These are phyloP conservation scores for Trichoderma guizhouense DNA, from an alignment of 2,329 filamentous ascomycete genomes.

Conservation along the genomic window DNA sequence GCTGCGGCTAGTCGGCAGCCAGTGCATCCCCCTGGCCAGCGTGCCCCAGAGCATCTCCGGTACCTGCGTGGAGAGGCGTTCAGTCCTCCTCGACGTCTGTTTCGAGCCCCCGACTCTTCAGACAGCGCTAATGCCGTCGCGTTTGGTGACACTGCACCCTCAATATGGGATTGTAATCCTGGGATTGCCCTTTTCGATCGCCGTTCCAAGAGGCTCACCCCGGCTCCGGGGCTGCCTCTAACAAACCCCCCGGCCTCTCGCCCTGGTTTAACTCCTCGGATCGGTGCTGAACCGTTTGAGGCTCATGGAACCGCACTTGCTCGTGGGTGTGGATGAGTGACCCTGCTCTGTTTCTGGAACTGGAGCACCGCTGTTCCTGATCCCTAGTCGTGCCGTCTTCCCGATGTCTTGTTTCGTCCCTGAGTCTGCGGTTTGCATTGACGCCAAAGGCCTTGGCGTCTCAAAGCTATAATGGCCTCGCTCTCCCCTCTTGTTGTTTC, in stretches of 20 bases:
- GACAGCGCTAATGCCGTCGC: conserved; percentile 14
- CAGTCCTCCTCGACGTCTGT: conserved; percentile 1
- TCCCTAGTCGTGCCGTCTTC: conserved; percentile 27
- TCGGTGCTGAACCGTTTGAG: conserved; percentile 11
- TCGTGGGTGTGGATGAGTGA: conserved; percentile 3
- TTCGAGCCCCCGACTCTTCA: conserved; percentile 8
- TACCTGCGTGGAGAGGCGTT: conserved; percentile 10
- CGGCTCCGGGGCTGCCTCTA: not conserved
- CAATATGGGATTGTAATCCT: not conserved
- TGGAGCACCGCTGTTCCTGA: conserved; percentile 16
- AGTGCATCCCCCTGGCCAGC: not conserved
- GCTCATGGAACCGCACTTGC: not conserved
- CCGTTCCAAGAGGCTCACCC: not conserved
- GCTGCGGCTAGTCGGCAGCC: not conserved
- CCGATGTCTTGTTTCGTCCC: conserved; percentile 33
- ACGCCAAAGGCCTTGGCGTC: conserved; percentile 40
- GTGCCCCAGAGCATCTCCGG: conserved; percentile 6
- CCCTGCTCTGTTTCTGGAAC: conserved; percentile 12
- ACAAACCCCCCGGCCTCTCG: not conserved
- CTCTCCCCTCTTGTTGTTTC: conserved; percentile 24
- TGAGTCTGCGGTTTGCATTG: conserved; percentile 32
- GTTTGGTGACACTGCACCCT: not conserved
- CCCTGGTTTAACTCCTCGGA: not conserved
- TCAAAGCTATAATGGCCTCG: conserved; percentile 29
- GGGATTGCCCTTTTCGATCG: not conserved